Evolutionary conservation across 2,329 filamentous ascomycete genomes (phyloP).

Genomic region (Metarhizium rileyi): DNA sequence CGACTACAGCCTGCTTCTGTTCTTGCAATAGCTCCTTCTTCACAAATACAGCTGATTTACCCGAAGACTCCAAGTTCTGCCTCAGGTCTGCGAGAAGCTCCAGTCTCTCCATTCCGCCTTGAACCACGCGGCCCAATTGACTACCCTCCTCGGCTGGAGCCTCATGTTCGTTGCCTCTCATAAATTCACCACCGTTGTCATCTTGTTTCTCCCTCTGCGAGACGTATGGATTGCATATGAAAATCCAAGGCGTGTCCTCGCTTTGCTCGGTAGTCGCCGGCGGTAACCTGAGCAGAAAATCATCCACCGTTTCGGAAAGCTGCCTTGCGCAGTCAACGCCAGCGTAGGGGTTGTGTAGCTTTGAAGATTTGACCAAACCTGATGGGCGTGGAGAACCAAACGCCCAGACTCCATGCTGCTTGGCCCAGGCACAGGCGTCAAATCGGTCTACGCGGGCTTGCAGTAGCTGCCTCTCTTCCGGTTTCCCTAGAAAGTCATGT

Average conservation of each 20-base stretch:
- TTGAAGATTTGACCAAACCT: slow-evolving; percentile 11
- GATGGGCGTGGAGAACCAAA: slow-evolving; percentile 2
- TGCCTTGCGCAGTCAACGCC: slow-evolving; percentile 49
- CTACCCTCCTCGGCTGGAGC: slow-evolving; percentile 35
- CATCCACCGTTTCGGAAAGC: slow-evolving; percentile 49
- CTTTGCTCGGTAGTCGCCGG: slow-evolving; percentile 49
- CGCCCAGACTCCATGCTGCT: slow-evolving; percentile 2
- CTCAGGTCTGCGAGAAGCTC: slow-evolving; percentile 38
- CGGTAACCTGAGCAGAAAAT: slow-evolving; percentile 59
- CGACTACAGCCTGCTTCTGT: slow-evolving; percentile 36
- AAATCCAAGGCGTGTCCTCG: slow-evolving; percentile 56
- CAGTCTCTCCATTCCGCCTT: slow-evolving; percentile 42
- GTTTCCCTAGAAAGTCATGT: slow-evolving; percentile 39
- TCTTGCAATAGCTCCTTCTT: slow-evolving; percentile 40
- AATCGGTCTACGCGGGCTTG: slow-evolving; percentile 41
- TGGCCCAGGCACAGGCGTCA: slow-evolving; percentile 36
- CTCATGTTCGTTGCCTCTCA: slow-evolving; percentile 39
- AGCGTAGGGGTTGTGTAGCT: slow-evolving; percentile 50
- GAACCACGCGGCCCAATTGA: slow-evolving; percentile 38
- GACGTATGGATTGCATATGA: slow-evolving; percentile 55
- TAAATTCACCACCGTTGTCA: slow-evolving; percentile 24
- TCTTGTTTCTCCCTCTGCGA: slow-evolving; percentile 23
- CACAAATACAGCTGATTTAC: slow-evolving; percentile 24
- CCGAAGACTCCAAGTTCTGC: slow-evolving; percentile 30
- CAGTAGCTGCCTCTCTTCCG: slow-evolving; percentile 36